phyloP scores from a whole-genome alignment of 129 eudicot species.

The sunflower (Helianthus annuus) region DNA sequence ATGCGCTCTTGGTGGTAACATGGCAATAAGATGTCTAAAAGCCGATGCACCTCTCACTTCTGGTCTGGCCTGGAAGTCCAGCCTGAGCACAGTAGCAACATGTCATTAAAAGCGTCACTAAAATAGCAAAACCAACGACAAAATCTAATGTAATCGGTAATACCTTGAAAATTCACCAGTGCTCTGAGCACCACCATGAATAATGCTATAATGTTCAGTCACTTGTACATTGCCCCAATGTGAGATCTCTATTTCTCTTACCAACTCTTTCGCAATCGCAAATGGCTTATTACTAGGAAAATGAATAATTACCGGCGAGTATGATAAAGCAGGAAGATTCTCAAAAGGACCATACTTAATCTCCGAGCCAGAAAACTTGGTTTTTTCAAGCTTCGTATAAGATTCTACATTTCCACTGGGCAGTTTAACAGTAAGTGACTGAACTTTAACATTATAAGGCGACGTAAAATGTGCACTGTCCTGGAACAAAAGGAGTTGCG shows the following conservation, averaged over 20 bases:
- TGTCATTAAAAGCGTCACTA: neutral
- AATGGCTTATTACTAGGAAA: slow-evolving; percentile 72
- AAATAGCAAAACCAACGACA: neutral
- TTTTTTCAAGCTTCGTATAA: slow-evolving; percentile 69
- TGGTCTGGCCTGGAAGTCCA: slow-evolving; percentile 75
- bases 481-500: slow-evolving; percentile 74
- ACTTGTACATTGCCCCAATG: slow-evolving; percentile 98
- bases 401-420: slow-evolving; percentile 82
- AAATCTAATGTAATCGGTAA: neutral
- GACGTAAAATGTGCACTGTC: slow-evolving; percentile 74
- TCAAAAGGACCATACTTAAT: slow-evolving; percentile 94
- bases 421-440: slow-evolving; percentile 62
- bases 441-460: slow-evolving; percentile 72
- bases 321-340: slow-evolving; percentile 65
- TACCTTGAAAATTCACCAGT: slow-evolving; percentile 97
- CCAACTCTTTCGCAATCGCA: slow-evolving; percentile 76
- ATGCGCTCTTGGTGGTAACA: slow-evolving; percentile 85
- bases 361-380: slow-evolving; percentile 77
- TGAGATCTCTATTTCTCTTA: slow-evolving; percentile 94
- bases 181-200: slow-evolving; percentile 78
- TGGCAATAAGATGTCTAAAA: slow-evolving; percentile 70
- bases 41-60: slow-evolving; percentile 78
- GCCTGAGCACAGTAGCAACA: slow-evolving; percentile 47
- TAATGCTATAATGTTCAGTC: slow-evolving; percentile 84
- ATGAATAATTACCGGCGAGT: slow-evolving; percentile 62